A percentile compares a stretch with the other conserved stretches of the same genome.
phyloP scores from a whole-genome alignment of 129 eudicot species.

The Cynara cardunculus region DNA sequence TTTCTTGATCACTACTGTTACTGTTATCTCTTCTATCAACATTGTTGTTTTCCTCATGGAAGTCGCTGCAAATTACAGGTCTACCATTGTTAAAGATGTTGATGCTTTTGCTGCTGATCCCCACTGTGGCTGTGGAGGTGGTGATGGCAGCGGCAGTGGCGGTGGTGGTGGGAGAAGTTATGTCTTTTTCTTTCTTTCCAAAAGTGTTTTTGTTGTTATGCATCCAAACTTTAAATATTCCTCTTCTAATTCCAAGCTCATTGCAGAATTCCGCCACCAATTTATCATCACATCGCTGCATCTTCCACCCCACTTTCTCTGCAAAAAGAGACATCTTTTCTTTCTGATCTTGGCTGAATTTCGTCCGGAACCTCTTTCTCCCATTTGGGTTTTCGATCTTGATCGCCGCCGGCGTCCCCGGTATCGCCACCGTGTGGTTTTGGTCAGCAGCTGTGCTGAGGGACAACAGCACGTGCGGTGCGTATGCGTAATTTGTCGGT shows the following conservation, averaged over 20 bases:
- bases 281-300: conserved; percentile 59
- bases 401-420: conserved; percentile 56
- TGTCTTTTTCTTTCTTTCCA: conserved; percentile 38
- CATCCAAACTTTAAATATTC: conserved; percentile 89
- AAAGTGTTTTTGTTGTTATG: conserved; percentile 77
- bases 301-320: conserved; percentile 69
- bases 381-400: conserved; percentile 46
- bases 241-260: conserved; percentile 62
- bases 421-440: conserved; percentile 35
- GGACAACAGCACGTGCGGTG: conserved; percentile 40
- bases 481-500: conserved; percentile 26
- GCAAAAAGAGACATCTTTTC: conserved; percentile 65
- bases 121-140: background rate
- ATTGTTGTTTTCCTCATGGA: background rate
- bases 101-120: background rate
- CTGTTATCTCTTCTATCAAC: conserved; percentile 15
- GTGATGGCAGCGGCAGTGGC: background rate
- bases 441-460: conserved; percentile 35
- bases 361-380: conserved; percentile 72
- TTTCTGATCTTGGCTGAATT: conserved; percentile 76
- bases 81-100: background rate
- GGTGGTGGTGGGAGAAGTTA: conserved; percentile 3
- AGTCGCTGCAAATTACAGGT: conserved; percentile 1
- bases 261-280: conserved; percentile 55
- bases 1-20: conserved; percentile 22